Evolutionary conservation across 208 protist species (phyloP), one percentile per base, ranked within the genome.

Genomic region (Naegleria lovaniensis): DNA sequence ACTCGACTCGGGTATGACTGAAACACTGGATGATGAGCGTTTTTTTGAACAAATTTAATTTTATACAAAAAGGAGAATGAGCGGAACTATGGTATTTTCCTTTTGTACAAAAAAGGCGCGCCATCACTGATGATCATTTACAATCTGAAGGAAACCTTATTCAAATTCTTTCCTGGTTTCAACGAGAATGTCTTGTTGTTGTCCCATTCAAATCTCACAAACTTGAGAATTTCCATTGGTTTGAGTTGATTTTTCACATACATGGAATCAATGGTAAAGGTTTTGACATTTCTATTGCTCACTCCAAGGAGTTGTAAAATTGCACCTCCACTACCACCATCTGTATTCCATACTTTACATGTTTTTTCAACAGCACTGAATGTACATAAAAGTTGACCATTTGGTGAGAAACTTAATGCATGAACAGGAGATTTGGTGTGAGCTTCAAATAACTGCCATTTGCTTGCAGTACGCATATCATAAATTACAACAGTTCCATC

Each of bases 391-490:
- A 41, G 29, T 29, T 89, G 36, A 55, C 85, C 85, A 55, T 38
- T 67, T 15, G 85, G 85, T 51, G 41, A 67, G 39, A 89, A 89
- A 40, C 25, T 67, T 38, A 89, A 33, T 29, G 85, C 85, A 67
- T 38, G 3, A 52, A 89, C 7, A 13, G 39, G 41, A 9, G 0
- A 0, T 36, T 38, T n/a, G 16, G 51, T 51, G n/a, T 92, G 89
- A 33, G 91, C 91, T 40, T 92, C 91, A 43, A 89, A 92, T 87
- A 83, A 19, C 36, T 83, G 85, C 91, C 76, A 90, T 75, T 92
- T 92, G 16, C n/a, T 52, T n/a, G 79, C 76, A 38, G 89, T 92
- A 76, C 83, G 48, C 89, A 92, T 88, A n/a, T 92, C 91, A 89
- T 90, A 92, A 83, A 92, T 59, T 22, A 91, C 16, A 76, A 90